A percentile compares a stretch with the other conserved stretches of the same genome.
These are phyloP conservation scores for Ammopiptanthus mongolicus DNA, from an alignment of 306 rosid species.

Conservation along the genomic window DNA sequence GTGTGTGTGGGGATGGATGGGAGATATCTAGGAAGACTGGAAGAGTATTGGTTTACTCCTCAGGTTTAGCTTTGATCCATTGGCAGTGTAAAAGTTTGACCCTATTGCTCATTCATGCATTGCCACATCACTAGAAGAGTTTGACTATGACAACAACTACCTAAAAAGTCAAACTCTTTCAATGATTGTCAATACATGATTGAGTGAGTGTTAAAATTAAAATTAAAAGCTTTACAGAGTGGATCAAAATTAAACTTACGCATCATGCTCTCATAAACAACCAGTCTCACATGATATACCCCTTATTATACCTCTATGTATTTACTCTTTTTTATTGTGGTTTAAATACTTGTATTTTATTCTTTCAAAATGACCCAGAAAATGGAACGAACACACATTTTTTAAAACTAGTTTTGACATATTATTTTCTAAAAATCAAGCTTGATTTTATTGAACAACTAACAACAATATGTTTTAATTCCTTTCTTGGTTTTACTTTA, in stretches of 20 bases:
- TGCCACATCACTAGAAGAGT: background rate
- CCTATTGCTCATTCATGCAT: background rate
- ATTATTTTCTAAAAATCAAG: no score
- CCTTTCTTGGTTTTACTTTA: no score
- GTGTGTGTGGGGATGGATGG: background rate
- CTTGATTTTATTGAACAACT: no score
- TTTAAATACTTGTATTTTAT: background rate
- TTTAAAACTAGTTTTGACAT: no score
- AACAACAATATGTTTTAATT: no score
- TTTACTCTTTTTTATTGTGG: background rate
- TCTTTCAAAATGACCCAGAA: background rate
- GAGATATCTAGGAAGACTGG: background rate
- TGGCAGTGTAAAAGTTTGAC: background rate
- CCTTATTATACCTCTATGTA: no score
- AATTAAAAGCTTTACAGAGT: background rate
- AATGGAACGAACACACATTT: no score
- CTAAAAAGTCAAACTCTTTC: background rate
- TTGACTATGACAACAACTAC: background rate
- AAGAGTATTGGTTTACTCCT: background rate
- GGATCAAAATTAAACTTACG: background rate
- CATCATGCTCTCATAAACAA: background rate
- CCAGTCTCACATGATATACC: no score
- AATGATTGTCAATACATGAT: background rate
- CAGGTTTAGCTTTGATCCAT: background rate
- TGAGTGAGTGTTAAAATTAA: background rate